These are phyloP conservation scores for Aureobasidium sp. DNA, from an alignment of 2,329 filamentous ascomycete species.

Conservation along the genomic window DNA sequence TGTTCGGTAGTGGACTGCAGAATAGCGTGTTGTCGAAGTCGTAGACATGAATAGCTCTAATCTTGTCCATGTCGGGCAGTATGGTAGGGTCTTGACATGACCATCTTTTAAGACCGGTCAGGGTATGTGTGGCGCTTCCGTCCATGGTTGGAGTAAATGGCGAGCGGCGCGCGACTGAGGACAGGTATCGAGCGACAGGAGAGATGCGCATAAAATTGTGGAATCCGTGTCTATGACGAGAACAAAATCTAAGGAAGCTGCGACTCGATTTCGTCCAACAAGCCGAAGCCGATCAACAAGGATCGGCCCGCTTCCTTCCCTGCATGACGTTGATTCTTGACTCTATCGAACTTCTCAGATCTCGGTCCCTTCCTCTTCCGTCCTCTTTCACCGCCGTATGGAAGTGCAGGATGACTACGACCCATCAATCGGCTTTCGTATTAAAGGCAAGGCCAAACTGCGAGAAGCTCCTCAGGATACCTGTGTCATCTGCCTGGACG, in stretches of 20 bases:
- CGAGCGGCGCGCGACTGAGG: neutral
- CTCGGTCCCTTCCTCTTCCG: neutral
- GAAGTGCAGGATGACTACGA: constrained; percentile 11
- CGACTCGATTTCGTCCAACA: constrained; percentile 1
- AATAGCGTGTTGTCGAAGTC: constrained; percentile 99
- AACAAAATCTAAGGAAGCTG: constrained; percentile 12
- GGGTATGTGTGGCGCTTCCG: constrained; percentile 39
- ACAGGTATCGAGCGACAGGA: neutral
- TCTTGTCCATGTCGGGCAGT: constrained; percentile 60
- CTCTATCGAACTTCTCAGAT: neutral
- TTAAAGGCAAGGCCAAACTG: constrained; percentile 22
- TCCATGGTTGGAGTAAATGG: neutral
- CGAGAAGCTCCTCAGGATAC: constrained; percentile 32
- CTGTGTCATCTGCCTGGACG: constrained; percentile 84
- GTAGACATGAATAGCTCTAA: constrained; percentile 83
- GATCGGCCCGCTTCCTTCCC: neutral
- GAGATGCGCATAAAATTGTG: neutral
- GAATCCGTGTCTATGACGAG: constrained; percentile 4
- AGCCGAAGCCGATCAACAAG: neutral
- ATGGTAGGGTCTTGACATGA: constrained; percentile 62
- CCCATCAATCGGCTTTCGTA: constrained; percentile 22
- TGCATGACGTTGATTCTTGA: constrained; percentile 3
- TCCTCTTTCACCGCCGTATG: neutral
- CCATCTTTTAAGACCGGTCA: constrained; percentile 76
- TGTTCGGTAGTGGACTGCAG: constrained; percentile 81